Evolutionary conservation across 257 asterid species (phyloP), one percentile per base, ranked within the genome.

Genomic region (Scutellaria barbata): DNA sequence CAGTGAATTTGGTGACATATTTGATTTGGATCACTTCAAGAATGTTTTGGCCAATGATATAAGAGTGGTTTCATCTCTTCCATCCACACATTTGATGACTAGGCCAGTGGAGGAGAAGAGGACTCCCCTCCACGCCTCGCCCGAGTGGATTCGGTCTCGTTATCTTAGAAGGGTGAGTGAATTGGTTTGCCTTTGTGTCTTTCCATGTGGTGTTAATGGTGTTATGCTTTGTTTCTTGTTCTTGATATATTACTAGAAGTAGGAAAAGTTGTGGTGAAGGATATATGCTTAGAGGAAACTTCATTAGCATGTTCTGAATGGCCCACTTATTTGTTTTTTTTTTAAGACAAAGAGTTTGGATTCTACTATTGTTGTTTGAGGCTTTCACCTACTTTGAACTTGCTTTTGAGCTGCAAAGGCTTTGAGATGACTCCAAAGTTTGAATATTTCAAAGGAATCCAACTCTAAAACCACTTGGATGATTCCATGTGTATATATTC

Each of bases 1-100:
- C 96, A 92, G 98, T 85, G 98, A 92, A 66, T 92, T 92, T 83
- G 79, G 85, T 73, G 97, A 92, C 73, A 90, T 92, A 69, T 92
- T 92, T 79, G 98, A 92, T 75, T 72, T 92, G 87, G 95, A 92
- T 11, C 93, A 90, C 66, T 92, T 92, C 90, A 92, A 92, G 88
- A 86, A 78, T 80, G 93, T 84, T 13, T 64, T 92, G 77, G 89
- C 81, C 17, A 72, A 88, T 61, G 97, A 92, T 82, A 97, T 92
- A 0, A 75, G 90, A 54, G 79, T 90, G 68, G 88, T 90, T 66
- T 87, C 96, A 33, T 88, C 97, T 37, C 90, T 92, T 39, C 98
- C 97, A 1, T 92, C 98, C 0, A 92, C 97, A 6, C 97, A 87
- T 77, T 73, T 92, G 76, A 90, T 90, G 96, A 81, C 92, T 4